Percentiles rank a stretch among this genome's conserved stretches.
phyloP scores from a whole-genome alignment of 257 asterid species.

The Nicotiana obtusifolia region DNA sequence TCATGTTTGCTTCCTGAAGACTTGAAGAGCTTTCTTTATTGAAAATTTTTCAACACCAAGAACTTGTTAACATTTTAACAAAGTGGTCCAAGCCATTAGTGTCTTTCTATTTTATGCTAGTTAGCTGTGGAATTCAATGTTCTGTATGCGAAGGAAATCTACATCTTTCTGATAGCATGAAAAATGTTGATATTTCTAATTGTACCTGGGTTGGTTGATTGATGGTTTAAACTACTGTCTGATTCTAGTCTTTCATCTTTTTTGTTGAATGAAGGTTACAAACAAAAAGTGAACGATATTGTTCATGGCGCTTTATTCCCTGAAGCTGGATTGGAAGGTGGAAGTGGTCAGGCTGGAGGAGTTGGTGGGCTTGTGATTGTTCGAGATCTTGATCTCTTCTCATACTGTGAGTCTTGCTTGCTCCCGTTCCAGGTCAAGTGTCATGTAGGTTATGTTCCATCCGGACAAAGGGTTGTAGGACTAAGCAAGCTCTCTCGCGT shows the following conservation, averaged over 20 bases:
- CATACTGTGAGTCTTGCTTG: constrained; percentile 90
- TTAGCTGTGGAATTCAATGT: not conserved
- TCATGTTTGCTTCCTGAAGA: not conserved
- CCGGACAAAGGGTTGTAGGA: constrained; percentile 77
- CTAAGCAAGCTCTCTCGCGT: constrained; percentile 93
- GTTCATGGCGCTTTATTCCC: constrained; percentile 87
- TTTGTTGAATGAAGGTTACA: constrained; percentile 49
- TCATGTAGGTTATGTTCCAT: constrained; percentile 84
- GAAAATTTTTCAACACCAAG: not conserved
- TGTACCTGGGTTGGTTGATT: not conserved
- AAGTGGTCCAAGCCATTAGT: not conserved
- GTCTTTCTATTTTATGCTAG: not conserved
- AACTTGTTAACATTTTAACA: not conserved
- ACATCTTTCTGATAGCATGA: not conserved
- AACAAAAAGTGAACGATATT: constrained; percentile 63
- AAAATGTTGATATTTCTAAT: not conserved
- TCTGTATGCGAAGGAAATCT: not conserved
- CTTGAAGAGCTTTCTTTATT: not conserved
- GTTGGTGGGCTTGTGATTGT: constrained; percentile 90
- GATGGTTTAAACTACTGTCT: not conserved
- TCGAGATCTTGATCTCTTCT: constrained; percentile 89
- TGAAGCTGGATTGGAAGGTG: constrained; percentile 74
- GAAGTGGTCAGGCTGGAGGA: constrained; percentile 81
- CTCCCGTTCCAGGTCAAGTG: constrained; percentile 93
- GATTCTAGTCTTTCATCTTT: not conserved